Base-by-base conservation (phyloP, 2,329 filamentous ascomycete species). In the Colletotrichum spaethianum region DNA sequence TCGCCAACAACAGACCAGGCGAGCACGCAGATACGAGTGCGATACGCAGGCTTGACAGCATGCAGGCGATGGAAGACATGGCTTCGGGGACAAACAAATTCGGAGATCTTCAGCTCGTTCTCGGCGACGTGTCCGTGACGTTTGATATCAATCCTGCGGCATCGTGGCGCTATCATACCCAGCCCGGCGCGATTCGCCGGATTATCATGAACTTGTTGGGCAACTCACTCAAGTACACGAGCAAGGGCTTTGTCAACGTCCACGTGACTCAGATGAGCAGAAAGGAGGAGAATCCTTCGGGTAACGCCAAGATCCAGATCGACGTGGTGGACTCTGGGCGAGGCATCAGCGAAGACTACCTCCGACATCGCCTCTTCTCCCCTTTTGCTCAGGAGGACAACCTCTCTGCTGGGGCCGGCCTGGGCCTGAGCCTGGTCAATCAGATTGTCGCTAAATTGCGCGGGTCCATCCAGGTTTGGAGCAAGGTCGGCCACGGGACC, bases 371-470 rank as follows among this genome's bases (percentile, higher is more conserved):
- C 18, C 79, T 93, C 0, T 94, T 91, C 76, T 89, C 86, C 0
- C 89, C 91, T 0, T 93, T 93, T 72, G 80, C 85, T 0, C 92
- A 94, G 73, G 92, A 93, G 75, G 86, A 93, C 59, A 80, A 83
- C 0, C 78, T 93, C 1, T 84, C 87, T 0, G 86, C 88, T 0
- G 92, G 92, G 0, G 89, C 89, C 0, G 92, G 92, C 0, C 82
- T 94, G 0, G 92, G 92, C 0, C 80, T 94, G 38, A 91, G 89
- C 50, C 88, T 94, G 11, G 91, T 93, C 2, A 86, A 87, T 26
- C 82, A 84, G 62, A 88, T 93, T 8, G 87, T 91, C 1, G 84
- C 86, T 18, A 86, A 88, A 9, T 81, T 93, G 0, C 85, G 86
- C 31, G 92, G 92, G 0, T 83, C 83, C 1, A 88, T 94, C 53